A percentile compares a stretch with the other conserved stretches of the same genome.
phyloP scores from a whole-genome alignment of 2,329 filamentous ascomycete species.

The Simplicillium aogashimaense region DNA sequence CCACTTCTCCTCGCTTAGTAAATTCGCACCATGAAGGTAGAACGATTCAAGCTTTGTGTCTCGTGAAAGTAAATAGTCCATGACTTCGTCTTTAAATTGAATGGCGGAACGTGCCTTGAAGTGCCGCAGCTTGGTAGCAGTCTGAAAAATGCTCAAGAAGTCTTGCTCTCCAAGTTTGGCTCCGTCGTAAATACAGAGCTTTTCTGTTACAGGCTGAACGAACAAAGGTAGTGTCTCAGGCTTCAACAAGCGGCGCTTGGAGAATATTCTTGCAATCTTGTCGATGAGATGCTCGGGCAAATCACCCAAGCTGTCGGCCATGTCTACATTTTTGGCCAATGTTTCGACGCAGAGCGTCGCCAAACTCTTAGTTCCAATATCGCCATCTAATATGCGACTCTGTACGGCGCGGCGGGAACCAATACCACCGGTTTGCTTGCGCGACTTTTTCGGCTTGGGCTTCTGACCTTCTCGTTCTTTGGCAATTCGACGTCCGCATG shows the following conservation, averaged over 20 bases:
- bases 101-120: conserved; percentile 78
- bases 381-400: conserved; percentile 76
- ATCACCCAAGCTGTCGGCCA: conserved; percentile 53
- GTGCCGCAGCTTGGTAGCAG: conserved; percentile 56
- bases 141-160: conserved; percentile 70
- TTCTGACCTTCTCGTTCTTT: conserved; percentile 43
- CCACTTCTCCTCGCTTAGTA: conserved; percentile 72
- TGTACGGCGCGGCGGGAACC: conserved; percentile 65
- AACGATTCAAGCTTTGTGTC: conserved; percentile 60
- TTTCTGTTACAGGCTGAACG: conserved; percentile 38
- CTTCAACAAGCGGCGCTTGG: conserved; percentile 48
- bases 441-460: conserved; percentile 31
- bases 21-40: conserved; percentile 74
- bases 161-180: conserved; percentile 64
- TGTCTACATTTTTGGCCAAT: conserved; percentile 50
- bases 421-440: conserved; percentile 40
- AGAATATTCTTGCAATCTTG: conserved; percentile 48
- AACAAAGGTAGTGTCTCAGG: conserved; percentile 47
- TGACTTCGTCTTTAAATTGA: conserved; percentile 77
- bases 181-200: conserved; percentile 47
- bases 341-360: conserved; percentile 55
- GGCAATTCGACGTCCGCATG: conserved; percentile 67
- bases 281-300: conserved; percentile 45
- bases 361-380: conserved; percentile 58
- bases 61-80: conserved; percentile 71